Evolutionary conservation across 148 eudicot genomes (phyloP), one percentile per base, ranked within the genome.

Genomic region (Dianthus caryophyllus): DNA sequence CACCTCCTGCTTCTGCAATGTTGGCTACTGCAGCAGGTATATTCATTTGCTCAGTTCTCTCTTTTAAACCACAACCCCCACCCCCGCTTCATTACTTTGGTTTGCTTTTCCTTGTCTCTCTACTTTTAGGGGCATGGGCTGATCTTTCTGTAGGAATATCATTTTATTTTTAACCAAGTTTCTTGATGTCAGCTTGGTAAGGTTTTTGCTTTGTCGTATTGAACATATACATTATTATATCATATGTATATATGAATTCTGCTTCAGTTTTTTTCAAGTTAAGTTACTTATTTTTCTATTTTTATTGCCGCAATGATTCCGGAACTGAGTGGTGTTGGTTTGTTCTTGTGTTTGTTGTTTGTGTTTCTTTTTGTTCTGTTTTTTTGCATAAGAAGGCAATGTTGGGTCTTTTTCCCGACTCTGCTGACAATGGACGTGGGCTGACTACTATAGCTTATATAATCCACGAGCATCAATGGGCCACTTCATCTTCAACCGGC

Each of bases 371-470:
- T 79, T 90, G 81, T 90, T 89, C 88, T 84, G 77, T 84, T 66
- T 88, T 67, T 86, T 80, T 84, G 88, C 95, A 82, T 88, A 84
- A 81, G 96, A 94, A 95, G 97, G 88, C 97, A 90, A 86, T 88
- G 85, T 87, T 88, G 97, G 64, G 96, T 88, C 80, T 86, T 78
- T 88, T 78, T 86, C 87, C 90, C 92, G 83, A 90, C 85, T 88
- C 88, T 86, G 99, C 91, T 87, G 96, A 85, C 90, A 86, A 82
- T 86, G 97, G 98, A 92, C 77, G 89, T 90, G 99, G 90, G 92
- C 92, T 84, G 92, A 84, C 92, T 78, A 88, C 96, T 90, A 83
- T 88, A 88, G 93, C 97, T 86, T 90, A 82, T 81, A 76, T 79
- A 78, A 86, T 75, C 93, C 80, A 88, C 85, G 93, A 80, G 90